These are phyloP conservation scores for Madurella fahalii DNA, from an alignment of 2,329 filamentous ascomycete genomes.

Conservation along the genomic window DNA sequence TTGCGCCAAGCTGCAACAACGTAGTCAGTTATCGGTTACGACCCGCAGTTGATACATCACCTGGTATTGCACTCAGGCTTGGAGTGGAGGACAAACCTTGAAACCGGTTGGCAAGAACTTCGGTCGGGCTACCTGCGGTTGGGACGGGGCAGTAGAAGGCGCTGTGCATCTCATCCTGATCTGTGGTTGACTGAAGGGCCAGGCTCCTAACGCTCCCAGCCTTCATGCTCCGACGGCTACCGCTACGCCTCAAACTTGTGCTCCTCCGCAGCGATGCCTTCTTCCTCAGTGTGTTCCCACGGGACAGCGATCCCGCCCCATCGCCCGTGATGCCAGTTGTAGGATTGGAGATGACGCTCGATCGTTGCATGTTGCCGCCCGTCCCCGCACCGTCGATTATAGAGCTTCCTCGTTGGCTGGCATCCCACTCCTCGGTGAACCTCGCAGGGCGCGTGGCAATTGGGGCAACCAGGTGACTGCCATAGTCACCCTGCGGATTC, in stretches of 20 bases:
- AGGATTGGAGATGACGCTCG: conserved; percentile 38
- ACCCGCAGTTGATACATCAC: too few relatives aligned
- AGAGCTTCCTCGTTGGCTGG: conserved; percentile 62
- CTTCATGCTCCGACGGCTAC: conserved; percentile 75
- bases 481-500: conserved; percentile 32
- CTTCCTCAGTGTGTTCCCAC: conserved; percentile 79
- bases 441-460: conserved; percentile 38
- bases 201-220: conserved; percentile 85
- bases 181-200: conserved; percentile 63
- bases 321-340: conserved; percentile 42
- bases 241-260: conserved; percentile 71
- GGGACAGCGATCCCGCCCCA: conserved; percentile 37
- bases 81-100: conserved; percentile 57
- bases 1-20: conserved; percentile 77
- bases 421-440: conserved; percentile 70
- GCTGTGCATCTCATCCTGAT: conserved; percentile 70
- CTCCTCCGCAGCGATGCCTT: conserved; percentile 72
- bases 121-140: conserved; percentile 81
- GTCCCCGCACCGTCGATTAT: conserved; percentile 48
- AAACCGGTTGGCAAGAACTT: conserved; percentile 80
- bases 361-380: conserved; percentile 19
- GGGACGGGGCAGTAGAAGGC: conserved; percentile 88
- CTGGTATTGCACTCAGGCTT: too few relatives aligned
- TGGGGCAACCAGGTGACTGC: conserved; percentile 23
- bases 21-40: conserved; percentile 11